phyloP scores from a whole-genome alignment of 2,329 filamentous ascomycete genomes.

The Pezicula rhizophila region DNA sequence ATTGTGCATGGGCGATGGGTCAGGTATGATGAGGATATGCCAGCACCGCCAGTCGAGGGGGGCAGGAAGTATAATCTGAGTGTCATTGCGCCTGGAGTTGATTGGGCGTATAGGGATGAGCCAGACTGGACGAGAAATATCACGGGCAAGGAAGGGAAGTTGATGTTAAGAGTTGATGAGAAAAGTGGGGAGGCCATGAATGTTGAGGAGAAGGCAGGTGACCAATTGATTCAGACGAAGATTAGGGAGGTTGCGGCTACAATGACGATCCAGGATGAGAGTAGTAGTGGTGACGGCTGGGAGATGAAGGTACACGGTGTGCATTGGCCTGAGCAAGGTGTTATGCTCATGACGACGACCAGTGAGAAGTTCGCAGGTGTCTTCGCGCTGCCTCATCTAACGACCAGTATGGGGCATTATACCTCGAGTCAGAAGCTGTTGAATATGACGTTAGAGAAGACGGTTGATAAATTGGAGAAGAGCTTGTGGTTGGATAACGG shows the following conservation, averaged over 20 bases:
- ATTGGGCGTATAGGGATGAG: conserved; percentile 49
- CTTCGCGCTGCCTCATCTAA: conserved; percentile 80
- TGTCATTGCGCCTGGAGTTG: conserved; percentile 55
- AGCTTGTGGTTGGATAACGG: conserved; percentile 48
- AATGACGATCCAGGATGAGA: conserved; percentile 66
- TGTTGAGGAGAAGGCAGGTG: neutral
- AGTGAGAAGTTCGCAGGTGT: conserved; percentile 94
- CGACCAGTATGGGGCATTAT: conserved; percentile 51
- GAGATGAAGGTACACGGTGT: conserved; percentile 76
- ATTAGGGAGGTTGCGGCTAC: conserved; percentile 65
- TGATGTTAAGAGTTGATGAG: conserved; percentile 63
- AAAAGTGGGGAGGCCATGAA: conserved; percentile 10
- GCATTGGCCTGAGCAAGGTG: conserved; percentile 77
- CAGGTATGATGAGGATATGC: conserved; percentile 18
- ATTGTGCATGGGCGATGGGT: conserved; percentile 26
- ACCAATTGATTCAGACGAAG: conserved; percentile 29
- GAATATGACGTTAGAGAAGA: conserved; percentile 63
- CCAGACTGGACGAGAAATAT: conserved; percentile 72
- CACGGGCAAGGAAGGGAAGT: conserved; percentile 63
- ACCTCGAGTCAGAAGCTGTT: conserved; percentile 57
- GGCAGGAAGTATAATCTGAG: conserved; percentile 54
- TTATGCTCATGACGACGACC: conserved; percentile 76
- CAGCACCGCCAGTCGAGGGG: conserved; percentile 1
- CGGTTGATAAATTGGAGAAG: conserved; percentile 59
- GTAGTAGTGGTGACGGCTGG: conserved; percentile 66